phyloP scores from a whole-genome alignment of 495 filamentous ascomycete genomes.

The Penicillium bialowiezense region DNA sequence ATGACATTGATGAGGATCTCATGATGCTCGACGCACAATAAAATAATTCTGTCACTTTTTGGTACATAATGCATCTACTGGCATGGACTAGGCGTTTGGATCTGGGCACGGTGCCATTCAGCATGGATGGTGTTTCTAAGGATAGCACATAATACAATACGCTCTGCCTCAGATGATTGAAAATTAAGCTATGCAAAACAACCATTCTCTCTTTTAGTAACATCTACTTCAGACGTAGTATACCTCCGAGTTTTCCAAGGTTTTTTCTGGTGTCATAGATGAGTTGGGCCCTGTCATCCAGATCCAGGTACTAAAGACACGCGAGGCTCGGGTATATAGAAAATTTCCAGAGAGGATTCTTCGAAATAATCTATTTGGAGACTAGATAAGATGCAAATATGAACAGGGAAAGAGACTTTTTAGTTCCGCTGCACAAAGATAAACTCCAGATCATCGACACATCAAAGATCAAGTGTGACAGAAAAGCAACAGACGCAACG shows the following conservation, averaged over 20 bases:
- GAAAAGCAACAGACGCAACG: slow-evolving; percentile 4
- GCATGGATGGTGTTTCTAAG: slow-evolving; percentile 24
- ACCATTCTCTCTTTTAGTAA: too few species aligned
- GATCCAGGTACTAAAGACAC: too few species aligned
- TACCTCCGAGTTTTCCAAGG: too few species aligned
- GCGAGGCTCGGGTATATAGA: too few species aligned
- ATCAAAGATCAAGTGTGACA: slow-evolving; percentile 29
- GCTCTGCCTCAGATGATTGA: not conserved
- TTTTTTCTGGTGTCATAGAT: too few species aligned
- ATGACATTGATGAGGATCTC: slow-evolving; percentile 57
- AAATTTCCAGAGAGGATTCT: too few species aligned
- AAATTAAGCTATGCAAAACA: not conserved
- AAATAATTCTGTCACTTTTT: slow-evolving; percentile 8
- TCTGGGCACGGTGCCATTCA: slow-evolving; percentile 12
- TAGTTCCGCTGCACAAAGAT: slow-evolving; percentile 38
- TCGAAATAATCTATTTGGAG: slow-evolving; percentile 22
- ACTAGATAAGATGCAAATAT: slow-evolving; percentile 32
- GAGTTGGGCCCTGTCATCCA: too few species aligned
- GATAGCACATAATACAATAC: slow-evolving; percentile 1
- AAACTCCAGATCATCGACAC: slow-evolving; percentile 45
- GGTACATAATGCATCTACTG: slow-evolving; percentile 4
- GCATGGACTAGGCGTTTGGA: slow-evolving; percentile 17
- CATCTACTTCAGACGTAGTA: too few species aligned
- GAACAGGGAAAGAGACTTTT: slow-evolving; percentile 37
- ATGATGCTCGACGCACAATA: slow-evolving; percentile 62